These are phyloP conservation scores for Cryptococcus sp. DNA, from an alignment of 1,284 basidiomycete species.

Conservation along the genomic window DNA sequence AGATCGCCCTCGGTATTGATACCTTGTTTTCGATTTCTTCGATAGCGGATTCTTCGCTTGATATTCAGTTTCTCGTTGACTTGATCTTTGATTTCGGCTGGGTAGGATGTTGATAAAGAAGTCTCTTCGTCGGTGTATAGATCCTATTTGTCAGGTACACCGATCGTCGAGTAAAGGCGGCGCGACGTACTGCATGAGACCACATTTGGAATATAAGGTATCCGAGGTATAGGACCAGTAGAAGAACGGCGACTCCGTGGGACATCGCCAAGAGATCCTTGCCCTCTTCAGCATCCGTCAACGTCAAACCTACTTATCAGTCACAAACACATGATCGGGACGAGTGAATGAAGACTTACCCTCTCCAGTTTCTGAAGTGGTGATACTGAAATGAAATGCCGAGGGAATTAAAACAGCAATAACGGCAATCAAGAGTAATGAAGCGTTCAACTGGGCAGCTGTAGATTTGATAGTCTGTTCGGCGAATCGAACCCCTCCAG, in stretches of 20 bases:
- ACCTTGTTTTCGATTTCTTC: not conserved
- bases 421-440: conserved; percentile 52
- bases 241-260: conserved; percentile 74
- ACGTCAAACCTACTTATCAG: conserved; percentile 9
- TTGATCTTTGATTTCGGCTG: conserved; percentile 26
- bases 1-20: not conserved
- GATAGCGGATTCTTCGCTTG: not conserved
- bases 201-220: conserved; percentile 83
- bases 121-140: conserved; percentile 57
- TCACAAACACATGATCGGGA: too few relatives aligned
- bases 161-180: not conserved
- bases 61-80: conserved; percentile 11
- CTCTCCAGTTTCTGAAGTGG: conserved; percentile 22
- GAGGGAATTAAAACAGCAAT: conserved; percentile 51
- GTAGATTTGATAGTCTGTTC: conserved; percentile 48
- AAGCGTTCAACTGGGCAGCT: conserved; percentile 50
- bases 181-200: conserved; percentile 59
- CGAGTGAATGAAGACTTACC: not conserved
- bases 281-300: conserved; percentile 41
- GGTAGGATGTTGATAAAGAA: conserved; percentile 37
- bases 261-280: conserved; percentile 64
- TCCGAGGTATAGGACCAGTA: conserved; percentile 64
- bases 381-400: conserved; percentile 51
- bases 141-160: conserved; percentile 24
- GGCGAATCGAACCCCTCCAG: conserved; percentile 46